These are phyloP conservation scores for Apiospora marii DNA, from an alignment of 2,329 filamentous ascomycete genomes.

Conservation along the genomic window DNA sequence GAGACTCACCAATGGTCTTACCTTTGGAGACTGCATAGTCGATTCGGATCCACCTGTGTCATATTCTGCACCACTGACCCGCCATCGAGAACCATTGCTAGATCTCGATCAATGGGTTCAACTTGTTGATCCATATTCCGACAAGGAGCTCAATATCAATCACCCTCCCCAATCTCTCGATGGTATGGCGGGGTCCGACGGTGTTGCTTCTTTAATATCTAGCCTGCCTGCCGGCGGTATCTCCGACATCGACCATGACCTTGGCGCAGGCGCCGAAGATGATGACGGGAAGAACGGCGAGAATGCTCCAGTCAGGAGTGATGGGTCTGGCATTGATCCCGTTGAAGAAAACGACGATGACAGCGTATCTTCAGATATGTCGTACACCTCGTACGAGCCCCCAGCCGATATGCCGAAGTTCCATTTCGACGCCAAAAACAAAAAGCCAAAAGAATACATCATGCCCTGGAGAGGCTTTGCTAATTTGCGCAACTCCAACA, in stretches of 20 bases:
- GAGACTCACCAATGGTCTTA: not conserved
- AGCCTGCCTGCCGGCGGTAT: not conserved
- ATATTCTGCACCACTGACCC: conserved; percentile 4
- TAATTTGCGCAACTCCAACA: not conserved
- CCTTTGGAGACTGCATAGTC: conserved; percentile 6
- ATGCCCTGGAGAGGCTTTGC: not conserved
- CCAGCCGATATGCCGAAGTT: not conserved
- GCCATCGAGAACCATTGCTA: conserved; percentile 8
- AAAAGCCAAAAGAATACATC: not conserved
- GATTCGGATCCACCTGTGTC: conserved; percentile 13
- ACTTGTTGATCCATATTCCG: not conserved
- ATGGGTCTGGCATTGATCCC: not conserved
- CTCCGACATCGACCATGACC: not conserved
- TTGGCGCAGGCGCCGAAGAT: not conserved
- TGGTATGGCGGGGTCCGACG: not conserved
- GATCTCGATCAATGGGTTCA: conserved; percentile 4
- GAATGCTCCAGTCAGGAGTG: not conserved
- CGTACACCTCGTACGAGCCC: not conserved
- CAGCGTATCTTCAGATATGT: conserved; percentile 2
- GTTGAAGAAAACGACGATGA: not conserved
- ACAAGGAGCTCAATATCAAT: not conserved
- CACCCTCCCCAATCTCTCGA: not conserved
- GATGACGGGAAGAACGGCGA: not conserved
- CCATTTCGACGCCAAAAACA: not conserved
- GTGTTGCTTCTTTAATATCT: not conserved